Percentiles rank a stretch among this genome's conserved stretches.
Evolutionary conservation across 164 flowering plant genomes (phyloP).

Genomic region (Nymphaea thermarum): DNA sequence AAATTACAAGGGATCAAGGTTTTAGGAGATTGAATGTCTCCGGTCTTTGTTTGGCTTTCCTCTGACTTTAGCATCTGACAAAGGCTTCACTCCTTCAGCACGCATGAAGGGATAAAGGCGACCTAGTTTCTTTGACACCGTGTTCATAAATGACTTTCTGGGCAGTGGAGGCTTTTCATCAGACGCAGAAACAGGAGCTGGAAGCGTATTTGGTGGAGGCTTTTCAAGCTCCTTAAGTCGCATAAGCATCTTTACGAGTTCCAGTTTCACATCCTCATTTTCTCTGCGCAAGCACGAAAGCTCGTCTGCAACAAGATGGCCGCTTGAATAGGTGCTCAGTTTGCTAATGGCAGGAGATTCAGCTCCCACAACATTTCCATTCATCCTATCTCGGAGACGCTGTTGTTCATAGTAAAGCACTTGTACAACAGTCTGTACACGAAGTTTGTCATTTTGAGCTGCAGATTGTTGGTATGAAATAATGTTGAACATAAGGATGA

Average conservation of each 20-base stretch:
- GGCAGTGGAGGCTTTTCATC: constrained; percentile 55
- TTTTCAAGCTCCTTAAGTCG: constrained; percentile 53
- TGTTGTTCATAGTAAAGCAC: constrained; percentile 96
- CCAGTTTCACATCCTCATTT: constrained; percentile 70
- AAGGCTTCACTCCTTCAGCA: constrained; percentile 30
- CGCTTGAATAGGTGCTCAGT: constrained; percentile 16
- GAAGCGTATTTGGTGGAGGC: neutral
- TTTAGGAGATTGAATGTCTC: constrained; percentile 80
- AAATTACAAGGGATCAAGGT: no score
- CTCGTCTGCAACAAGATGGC: constrained; percentile 33
- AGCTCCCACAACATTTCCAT: constrained; percentile 11
- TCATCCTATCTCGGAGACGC: constrained; percentile 63
- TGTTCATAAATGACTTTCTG: constrained; percentile 60
- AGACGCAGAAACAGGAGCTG: neutral
- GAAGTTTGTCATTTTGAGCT: constrained; percentile 88
- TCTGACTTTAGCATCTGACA: constrained; percentile 22
- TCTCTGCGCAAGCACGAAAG: constrained; percentile 40
- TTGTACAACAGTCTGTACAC: constrained; percentile 87
- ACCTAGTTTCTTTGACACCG: constrained; percentile 70
- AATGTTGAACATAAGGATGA: no score
- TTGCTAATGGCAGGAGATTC: constrained; percentile 23
- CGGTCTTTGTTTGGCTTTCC: constrained; percentile 46
- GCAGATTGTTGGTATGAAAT: constrained; percentile 16
- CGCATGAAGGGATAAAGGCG: constrained; percentile 45
- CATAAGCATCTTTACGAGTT: constrained; percentile 58